Base-by-base conservation (phyloP, 2,329 filamentous ascomycete genomes). In the Xenoacremonium recifei region DNA sequence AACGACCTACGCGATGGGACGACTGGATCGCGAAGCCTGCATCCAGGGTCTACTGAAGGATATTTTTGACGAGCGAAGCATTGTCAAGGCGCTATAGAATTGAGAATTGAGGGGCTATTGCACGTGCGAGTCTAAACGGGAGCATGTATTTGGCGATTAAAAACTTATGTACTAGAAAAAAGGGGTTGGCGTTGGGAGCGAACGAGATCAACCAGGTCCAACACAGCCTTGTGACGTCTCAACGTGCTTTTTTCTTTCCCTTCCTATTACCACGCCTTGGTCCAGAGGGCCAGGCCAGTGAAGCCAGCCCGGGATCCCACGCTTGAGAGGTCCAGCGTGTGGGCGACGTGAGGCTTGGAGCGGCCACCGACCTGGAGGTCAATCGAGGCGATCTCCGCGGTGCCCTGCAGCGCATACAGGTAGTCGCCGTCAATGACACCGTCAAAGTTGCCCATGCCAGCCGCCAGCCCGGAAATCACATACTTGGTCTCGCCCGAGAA, bases 1-100 rank as follows among this genome's bases (percentile, higher is more conserved):
- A 70, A 87, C 85, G 48, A 92, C 87, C 41, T 99, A 99, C 64
- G 82, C 85, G 13, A 91, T 96, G 82, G 84, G 82, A 25, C 65
- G 65, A 31, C 67, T 86, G 19, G 89, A 95, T 63, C 62, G 75
- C 54, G 77, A 82, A 38, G 73, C 72, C 9, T 90, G 87, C 57
- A 71, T 77, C 39, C 70, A 76, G 50, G 76, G 76, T 35, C 59
- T 95, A 46, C 62, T 95, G 59, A 79, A 69, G 59, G 89, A 95
- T 68, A 57, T 95, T 45, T 93, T 92, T 72, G 85, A 90, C 57
- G 87, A 93, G 70, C 77, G 75, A 58, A 89, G 69, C 44, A 78
- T 85, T 57, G 78, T 83, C 13, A 83, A 71, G 66, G 75, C 77
- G 37, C 56, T 81, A 57, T 82, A 68, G 51, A 31, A n/a, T 9